A percentile compares a stretch with the other conserved stretches of the same genome.
These are phyloP conservation scores for Uncinocarpus reesii DNA, from an alignment of 2,329 filamentous ascomycete genomes.

Conservation along the genomic window DNA sequence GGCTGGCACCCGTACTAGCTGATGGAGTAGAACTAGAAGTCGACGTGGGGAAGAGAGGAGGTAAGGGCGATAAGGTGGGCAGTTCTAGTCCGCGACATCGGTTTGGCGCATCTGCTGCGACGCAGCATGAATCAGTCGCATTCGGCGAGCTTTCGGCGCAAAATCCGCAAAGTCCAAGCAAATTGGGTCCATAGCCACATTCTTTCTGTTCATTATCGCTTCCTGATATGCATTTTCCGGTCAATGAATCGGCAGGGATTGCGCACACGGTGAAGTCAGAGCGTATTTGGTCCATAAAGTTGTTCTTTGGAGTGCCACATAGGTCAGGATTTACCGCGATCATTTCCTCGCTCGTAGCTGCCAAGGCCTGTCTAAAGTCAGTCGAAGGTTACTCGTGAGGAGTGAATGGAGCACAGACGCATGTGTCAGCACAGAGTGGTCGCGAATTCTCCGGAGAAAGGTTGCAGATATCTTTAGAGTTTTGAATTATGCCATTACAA, in stretches of 20 bases:
- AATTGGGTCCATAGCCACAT: constrained; percentile 69
- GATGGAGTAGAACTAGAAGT: constrained; percentile 53
- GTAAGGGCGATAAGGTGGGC: constrained; percentile 54
- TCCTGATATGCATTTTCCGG: constrained; percentile 62
- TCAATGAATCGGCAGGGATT: constrained; percentile 68
- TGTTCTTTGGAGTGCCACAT: constrained; percentile 56
- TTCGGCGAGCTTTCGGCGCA: constrained; percentile 76
- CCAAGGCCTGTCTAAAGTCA: constrained; percentile 52
- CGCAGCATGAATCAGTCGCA: constrained; percentile 90
- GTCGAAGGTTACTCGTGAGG: background rate
- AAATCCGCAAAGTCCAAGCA: constrained; percentile 72
- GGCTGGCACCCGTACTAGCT: constrained; percentile 32
- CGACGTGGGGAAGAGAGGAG: constrained; percentile 51
- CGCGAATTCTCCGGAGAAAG: constrained; percentile 54
- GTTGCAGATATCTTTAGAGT: constrained; percentile 61
- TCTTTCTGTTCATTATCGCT: constrained; percentile 71
- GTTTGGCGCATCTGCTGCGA: constrained; percentile 62
- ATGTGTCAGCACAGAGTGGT: constrained; percentile 82
- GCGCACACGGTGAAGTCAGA: constrained; percentile 89
- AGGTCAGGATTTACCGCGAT: constrained; percentile 64
- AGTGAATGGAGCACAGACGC: constrained; percentile 46
- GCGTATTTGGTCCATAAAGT: constrained; percentile 66
- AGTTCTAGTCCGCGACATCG: constrained; percentile 68
- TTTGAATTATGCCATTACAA: constrained; percentile 90
- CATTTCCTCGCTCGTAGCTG: constrained; percentile 77